Conservation (phyloP, 805 yeast species). For the Metahyphopichia silvanorum region DNA sequence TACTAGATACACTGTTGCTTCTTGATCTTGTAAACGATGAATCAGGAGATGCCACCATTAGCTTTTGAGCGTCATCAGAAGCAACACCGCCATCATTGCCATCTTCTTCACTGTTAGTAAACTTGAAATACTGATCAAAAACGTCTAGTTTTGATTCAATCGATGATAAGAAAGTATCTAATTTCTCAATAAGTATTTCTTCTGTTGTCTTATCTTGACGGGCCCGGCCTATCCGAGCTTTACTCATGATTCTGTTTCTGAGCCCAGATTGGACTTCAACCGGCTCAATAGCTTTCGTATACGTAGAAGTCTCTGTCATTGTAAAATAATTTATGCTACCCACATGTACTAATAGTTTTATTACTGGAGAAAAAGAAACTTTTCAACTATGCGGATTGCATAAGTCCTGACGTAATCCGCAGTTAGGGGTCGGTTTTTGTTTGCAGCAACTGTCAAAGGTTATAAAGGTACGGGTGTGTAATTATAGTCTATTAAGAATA, state of each 20-base stretch:
- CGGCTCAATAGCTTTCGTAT: background rate
- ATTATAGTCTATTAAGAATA: too few species aligned
- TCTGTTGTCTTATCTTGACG: constrained; percentile 21
- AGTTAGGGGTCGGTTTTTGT: constrained; percentile 6
- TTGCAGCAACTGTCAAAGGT: too few species aligned
- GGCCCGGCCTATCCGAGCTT: constrained; percentile 1
- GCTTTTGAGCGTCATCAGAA: too few species aligned
- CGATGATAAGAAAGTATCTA: constrained; percentile 39
- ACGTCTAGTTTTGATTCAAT: constrained; percentile 38
- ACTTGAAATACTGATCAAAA: constrained; percentile 38
- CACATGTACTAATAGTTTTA: too few species aligned
- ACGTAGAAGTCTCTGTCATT: constrained; percentile 5
- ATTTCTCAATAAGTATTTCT: constrained; percentile 37
- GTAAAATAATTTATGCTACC: background rate
- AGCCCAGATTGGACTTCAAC: constrained; percentile 1
- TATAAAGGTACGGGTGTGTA: too few species aligned
- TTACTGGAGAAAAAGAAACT: background rate
- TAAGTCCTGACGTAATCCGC: constrained; percentile 4
- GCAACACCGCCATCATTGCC: constrained; percentile 1
- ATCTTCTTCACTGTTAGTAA: constrained; percentile 10
- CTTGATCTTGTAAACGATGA: constrained; percentile 15
- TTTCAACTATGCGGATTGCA: background rate
- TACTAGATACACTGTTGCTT: constrained; percentile 25
- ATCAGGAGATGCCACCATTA: too few species aligned
- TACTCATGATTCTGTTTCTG: constrained; percentile 11